Evolutionary conservation across 2,329 filamentous ascomycete species (phyloP), one percentile per base, ranked within the genome.

Genomic region (Sarocladium kiliense): DNA sequence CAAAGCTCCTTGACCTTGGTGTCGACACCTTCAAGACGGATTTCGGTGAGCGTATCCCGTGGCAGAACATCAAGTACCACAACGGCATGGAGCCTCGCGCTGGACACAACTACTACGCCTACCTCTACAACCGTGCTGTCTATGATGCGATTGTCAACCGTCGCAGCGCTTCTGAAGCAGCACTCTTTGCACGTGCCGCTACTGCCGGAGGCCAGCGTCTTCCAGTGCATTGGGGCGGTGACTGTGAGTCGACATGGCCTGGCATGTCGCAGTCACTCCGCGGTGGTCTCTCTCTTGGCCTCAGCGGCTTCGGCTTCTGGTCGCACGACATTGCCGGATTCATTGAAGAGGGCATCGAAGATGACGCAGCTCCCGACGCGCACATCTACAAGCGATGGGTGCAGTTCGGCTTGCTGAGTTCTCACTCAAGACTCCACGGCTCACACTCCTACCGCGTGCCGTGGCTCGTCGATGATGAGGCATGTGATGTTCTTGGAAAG

Each of bases 101-200:
- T 62, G 90, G 90, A 86, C 87, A 89, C 71, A 90, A 90, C 69
- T 89, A 82, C 72, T 90, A 89, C 67, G 78, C 87, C n/a, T 86
- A 87, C 64, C 69, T 85, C 2, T 90, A 88, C 73, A 90, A 89
- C 75, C 81, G 84, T 61, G 68, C 82, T 55, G 86, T 89, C 7
- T 89, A 87, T 65, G 80, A 87, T 62, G 78, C 84, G 1, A 74
- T 89, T 12, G 78, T 84, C 64, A 71, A 73, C 56, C 72, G 77
- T n/a, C 75, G 72, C 60, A 78, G 71, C 59, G 70, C 61, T 63
- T 76, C 66, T 62, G 78, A 84, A 58, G 81, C 87, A 39, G 77
- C 89, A 1, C 70, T 80, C 12, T 90, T 89, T 64, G 86, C 87
- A 1, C 78, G 87, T 25, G 76, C 82, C 37, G 85, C 86, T 18